Conservation (phyloP, 768 basidiomycete genomes). For the Amanita thiersii region DNA sequence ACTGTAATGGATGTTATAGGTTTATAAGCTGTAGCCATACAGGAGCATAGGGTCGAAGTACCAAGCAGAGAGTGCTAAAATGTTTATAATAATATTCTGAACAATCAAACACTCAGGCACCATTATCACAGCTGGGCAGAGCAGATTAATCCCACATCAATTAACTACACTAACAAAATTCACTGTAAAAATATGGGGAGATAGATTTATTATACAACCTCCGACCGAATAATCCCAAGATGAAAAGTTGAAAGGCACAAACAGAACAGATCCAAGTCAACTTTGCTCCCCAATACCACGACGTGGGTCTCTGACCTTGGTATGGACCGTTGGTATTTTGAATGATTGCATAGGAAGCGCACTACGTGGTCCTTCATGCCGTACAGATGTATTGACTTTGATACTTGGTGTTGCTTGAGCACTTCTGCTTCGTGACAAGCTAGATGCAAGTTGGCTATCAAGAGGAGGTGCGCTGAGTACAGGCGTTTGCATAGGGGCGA, state of each 20-base stretch:
- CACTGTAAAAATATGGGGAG: not conserved
- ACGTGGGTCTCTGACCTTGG: conserved; percentile 8
- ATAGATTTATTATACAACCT: conserved; percentile 4
- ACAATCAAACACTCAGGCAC: no score
- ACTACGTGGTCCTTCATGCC: not conserved
- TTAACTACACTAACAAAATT: not conserved
- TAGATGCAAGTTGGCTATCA: conserved; percentile 43
- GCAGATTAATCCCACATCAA: no score
- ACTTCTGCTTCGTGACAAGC: conserved; percentile 54
- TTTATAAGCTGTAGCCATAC: conserved; percentile 22
- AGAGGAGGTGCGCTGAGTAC: conserved; percentile 17
- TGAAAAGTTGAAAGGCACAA: no score
- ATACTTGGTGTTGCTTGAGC: conserved; percentile 34
- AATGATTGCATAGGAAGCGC: conserved; percentile 15
- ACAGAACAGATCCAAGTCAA: no score
- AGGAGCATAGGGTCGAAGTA: no score
- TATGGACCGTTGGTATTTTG: conserved; percentile 11
- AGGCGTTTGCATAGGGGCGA: conserved; percentile 25
- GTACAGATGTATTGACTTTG: not conserved
- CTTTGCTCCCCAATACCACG: no score
- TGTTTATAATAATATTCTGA: not conserved
- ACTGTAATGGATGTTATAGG: conserved; percentile 24
- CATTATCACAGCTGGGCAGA: no score
- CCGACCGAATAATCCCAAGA: no score
- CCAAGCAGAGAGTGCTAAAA: not conserved